These are phyloP conservation scores for Arctium lappa DNA, from an alignment of 129 eudicot species.

Conservation along the genomic window DNA sequence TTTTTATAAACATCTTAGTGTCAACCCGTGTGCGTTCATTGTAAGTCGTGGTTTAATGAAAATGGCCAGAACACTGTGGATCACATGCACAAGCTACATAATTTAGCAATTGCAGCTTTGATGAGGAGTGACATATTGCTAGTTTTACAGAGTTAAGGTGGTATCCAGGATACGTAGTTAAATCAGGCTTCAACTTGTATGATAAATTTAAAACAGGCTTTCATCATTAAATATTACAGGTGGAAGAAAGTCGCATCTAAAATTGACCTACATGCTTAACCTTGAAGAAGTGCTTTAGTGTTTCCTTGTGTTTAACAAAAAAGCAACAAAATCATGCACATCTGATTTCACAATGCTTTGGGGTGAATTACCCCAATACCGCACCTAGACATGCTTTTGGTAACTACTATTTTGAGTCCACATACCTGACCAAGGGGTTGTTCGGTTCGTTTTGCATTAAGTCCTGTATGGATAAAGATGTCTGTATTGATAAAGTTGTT, in stretches of 20 bases:
- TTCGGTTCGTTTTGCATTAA: too few species aligned
- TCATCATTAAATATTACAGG: neutral
- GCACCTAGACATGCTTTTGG: too few species aligned
- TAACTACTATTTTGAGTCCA: too few species aligned
- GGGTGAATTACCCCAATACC: too few species aligned
- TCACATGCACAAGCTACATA: neutral
- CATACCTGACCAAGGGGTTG: too few species aligned
- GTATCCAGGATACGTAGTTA: neutral
- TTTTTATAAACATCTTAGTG: neutral
- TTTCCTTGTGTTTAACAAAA: too few species aligned
- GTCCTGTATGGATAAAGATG: too few species aligned
- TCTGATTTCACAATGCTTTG: too few species aligned
- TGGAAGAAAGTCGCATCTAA: neutral
- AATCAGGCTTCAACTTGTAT: neutral
- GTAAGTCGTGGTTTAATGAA: neutral
- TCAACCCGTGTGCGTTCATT: neutral
- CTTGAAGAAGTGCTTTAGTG: too few species aligned
- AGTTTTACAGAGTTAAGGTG: neutral
- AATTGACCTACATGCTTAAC: neutral
- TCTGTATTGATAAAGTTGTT: too few species aligned
- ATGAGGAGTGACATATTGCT: neutral
- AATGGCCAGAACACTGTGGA: neutral
- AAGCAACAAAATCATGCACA: too few species aligned
- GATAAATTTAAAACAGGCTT: neutral
- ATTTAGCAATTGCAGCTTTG: neutral